Conservation (phyloP, 345 rosid genomes). For the Populus ilicifolia region DNA sequence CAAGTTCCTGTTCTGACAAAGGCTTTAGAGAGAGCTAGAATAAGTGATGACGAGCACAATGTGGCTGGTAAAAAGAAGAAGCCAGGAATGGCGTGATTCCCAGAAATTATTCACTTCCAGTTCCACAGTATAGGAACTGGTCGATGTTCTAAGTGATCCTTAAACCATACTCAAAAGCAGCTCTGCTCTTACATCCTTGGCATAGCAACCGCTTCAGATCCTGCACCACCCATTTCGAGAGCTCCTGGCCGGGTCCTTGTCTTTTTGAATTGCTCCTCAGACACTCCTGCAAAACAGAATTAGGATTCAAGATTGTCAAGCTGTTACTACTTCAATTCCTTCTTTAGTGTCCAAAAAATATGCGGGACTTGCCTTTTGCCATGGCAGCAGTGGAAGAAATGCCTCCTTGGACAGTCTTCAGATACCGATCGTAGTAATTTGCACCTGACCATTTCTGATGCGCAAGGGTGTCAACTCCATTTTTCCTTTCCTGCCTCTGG, state of each 20-base stretch:
- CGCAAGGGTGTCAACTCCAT: constrained; percentile 88
- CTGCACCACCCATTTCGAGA: constrained; percentile 36
- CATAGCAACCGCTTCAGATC: constrained; percentile 60
- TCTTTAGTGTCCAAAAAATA: neutral
- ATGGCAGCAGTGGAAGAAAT: constrained; percentile 95
- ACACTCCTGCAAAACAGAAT: constrained; percentile 51
- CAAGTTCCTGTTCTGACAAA: neutral
- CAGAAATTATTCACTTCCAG: constrained; percentile 31
- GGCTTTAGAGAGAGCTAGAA: neutral
- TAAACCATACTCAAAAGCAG: neutral
- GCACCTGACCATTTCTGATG: constrained; percentile 99
- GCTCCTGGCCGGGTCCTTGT: constrained; percentile 75
- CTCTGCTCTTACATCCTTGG: constrained; percentile 60
- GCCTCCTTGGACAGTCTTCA: constrained; percentile 89
- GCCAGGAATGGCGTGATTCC: constrained; percentile 22
- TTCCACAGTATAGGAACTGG: constrained; percentile 26
- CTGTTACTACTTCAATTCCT: too few relatives aligned
- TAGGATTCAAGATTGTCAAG: neutral
- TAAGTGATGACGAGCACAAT: neutral
- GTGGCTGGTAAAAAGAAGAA: constrained; percentile 3
- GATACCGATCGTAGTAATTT: constrained; percentile 79
- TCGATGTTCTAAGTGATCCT: constrained; percentile 5
- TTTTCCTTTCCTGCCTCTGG: constrained; percentile 89
- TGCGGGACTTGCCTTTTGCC: constrained; percentile 72
- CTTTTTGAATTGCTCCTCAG: constrained; percentile 96